Percentiles rank a stretch among this genome's conserved stretches.
phyloP scores from a whole-genome alignment of 257 asterid genomes.

The Solanum chiquidenum region DNA sequence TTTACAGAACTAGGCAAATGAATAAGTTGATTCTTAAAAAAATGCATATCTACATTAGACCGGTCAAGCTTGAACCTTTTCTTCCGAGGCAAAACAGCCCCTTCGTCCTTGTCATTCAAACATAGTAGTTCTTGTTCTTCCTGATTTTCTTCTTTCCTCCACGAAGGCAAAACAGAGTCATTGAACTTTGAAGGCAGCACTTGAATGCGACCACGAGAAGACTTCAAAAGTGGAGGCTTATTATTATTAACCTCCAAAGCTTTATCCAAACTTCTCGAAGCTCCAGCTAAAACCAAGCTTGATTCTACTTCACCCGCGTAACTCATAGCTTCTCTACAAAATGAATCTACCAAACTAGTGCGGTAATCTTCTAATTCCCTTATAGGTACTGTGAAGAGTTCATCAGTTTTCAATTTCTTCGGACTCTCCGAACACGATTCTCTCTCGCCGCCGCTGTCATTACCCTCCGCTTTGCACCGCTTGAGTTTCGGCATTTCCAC shows the following conservation, averaged over 20 bases:
- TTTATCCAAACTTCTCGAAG: constrained; percentile 6
- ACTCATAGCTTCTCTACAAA: constrained; percentile 16
- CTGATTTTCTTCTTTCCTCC: constrained; percentile 52
- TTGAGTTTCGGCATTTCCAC: constrained; percentile 64
- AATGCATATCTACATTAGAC: constrained; percentile 9
- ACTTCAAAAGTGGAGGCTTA: constrained; percentile 45
- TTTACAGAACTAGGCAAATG: neutral
- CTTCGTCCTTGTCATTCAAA: constrained; percentile 12
- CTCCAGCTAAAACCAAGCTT: neutral
- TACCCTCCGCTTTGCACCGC: constrained; percentile 40
- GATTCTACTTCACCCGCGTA: constrained; percentile 16
- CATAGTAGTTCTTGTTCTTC: constrained; percentile 13
- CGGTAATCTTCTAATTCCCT: constrained; percentile 31
- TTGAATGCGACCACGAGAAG: constrained; percentile 74
- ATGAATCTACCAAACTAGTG: constrained; percentile 18
- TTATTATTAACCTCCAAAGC: constrained; percentile 12
- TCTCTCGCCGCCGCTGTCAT: constrained; percentile 11
- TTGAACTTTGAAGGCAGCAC: constrained; percentile 44
- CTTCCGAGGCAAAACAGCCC: constrained; percentile 7
- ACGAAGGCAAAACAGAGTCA: constrained; percentile 53
- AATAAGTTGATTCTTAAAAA: neutral
- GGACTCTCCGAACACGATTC: constrained; percentile 10
- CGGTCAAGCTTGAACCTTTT: constrained; percentile 35
- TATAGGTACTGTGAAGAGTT: constrained; percentile 33
- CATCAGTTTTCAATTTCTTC: constrained; percentile 12